Conservation (phyloP, 768 basidiomycete genomes). For the Amanita exitialis region DNA sequence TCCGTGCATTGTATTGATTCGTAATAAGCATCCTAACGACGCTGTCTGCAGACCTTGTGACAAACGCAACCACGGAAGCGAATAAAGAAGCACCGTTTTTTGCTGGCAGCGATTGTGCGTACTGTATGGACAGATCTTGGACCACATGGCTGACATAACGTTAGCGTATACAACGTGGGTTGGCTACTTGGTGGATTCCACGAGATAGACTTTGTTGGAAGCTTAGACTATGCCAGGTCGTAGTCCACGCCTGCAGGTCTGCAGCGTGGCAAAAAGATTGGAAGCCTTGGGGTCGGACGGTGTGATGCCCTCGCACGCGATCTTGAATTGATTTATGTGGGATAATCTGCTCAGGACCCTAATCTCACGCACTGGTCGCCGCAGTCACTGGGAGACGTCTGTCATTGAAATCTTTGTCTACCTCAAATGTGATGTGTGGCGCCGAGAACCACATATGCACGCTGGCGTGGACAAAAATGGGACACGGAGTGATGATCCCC, state of each 20-base stretch:
- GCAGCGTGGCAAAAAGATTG: not conserved
- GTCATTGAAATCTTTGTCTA: no score
- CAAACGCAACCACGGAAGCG: not conserved
- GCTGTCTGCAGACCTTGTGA: not conserved
- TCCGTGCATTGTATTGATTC: not conserved
- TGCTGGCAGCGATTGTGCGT: not conserved
- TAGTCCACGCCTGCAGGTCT: not conserved
- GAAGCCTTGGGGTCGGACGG: no score
- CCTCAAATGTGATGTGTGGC: not conserved
- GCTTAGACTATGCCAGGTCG: not conserved
- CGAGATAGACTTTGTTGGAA: not conserved
- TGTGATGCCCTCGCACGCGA: not conserved
- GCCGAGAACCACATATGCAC: not conserved
- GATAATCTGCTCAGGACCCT: not conserved
- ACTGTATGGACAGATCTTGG: not conserved
- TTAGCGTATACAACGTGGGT: not conserved
- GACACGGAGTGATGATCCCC: not conserved
- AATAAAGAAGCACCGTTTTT: not conserved
- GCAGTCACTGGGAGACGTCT: not conserved
- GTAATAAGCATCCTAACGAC: conserved; percentile 3
- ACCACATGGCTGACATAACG: not conserved
- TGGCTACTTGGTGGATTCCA: not conserved
- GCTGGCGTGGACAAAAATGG: conserved; percentile 1
- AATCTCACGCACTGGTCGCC: not conserved
- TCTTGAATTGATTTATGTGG: not conserved